A percentile compares a stretch with the other conserved stretches of the same genome.
Evolutionary conservation across 1,139 yeast genomes (phyloP).

Genomic region (Hyphopichia pseudoburtonii): DNA sequence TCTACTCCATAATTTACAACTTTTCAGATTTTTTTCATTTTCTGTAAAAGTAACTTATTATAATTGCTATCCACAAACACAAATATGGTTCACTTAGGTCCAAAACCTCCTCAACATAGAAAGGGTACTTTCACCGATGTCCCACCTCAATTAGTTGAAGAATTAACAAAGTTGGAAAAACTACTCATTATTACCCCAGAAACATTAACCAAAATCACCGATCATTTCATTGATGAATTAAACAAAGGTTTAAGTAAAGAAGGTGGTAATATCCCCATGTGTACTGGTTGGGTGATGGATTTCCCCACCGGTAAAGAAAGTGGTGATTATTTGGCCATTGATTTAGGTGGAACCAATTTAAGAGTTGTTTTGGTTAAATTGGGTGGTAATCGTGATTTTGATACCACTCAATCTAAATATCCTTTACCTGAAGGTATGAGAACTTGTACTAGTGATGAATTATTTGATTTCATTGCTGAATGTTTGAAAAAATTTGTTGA

Average conservation of each 20-base stretch:
- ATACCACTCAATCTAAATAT: constrained; percentile 80
- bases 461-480: constrained; percentile 85
- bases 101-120: constrained; percentile 80
- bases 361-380: constrained; percentile 84
- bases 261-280: constrained; percentile 93
- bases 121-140: constrained; percentile 78
- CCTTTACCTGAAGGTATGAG: constrained; percentile 73
- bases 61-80: constrained; percentile 7
- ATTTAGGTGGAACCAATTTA: constrained; percentile 93
- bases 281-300: constrained; percentile 94
- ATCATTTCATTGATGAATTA: constrained; percentile 64
- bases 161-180: constrained; percentile 59
- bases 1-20: too few relatives aligned
- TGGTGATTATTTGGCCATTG: constrained; percentile 90
- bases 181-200: constrained; percentile 62
- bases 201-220: constrained; percentile 62
- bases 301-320: constrained; percentile 88
- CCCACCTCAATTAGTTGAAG: constrained; percentile 61
- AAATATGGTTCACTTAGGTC: constrained; percentile 90
- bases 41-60: background rate
- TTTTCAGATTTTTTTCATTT: background rate
- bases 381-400: constrained; percentile 76
- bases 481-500: constrained; percentile 65
- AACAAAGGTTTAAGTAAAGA: constrained; percentile 71
- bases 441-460: constrained; percentile 72